Evolutionary conservation across 2,329 filamentous ascomycete genomes (phyloP), one percentile per base, ranked within the genome.

Genomic region (Talaromyces sp.): DNA sequence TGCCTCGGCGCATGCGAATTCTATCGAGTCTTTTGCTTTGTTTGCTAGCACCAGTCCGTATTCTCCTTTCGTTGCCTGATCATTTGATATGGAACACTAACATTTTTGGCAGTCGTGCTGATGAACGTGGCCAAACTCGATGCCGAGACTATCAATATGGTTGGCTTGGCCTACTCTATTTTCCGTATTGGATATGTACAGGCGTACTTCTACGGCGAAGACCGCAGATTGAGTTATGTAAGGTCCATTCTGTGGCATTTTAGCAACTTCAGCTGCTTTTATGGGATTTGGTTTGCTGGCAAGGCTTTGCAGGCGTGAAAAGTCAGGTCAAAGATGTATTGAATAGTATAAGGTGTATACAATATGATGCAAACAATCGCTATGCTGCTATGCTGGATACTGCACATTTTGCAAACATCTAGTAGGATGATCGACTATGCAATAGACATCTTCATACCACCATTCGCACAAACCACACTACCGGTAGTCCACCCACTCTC

Each of bases 401-500:
- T 17, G 31, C n/a, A 13, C 36, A 43, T 43, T 11, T n/a, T n/a
- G 17, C 11, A 5, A 7, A 19, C 17, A 19, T n/a, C 34, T n/a
- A 40, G 13, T 6, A 13, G 10, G 22, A 19, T 49, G 5, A 19
- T 27, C 45, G 8, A 15, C 38, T 66, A 66, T 19, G 64, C 64
- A 54, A 66, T 66, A 53, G 64, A 63, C 64, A 66, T 66, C 29
- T 66, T 66, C 64, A 91, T 88, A 7, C 91, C 91, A 1, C 91
- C 91, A 74, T 94, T 94, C 6, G 91, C 90, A 78, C 88, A 91
- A 3, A 95, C 85, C 27, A 93, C 89, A 76, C 89, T 90, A 1
- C 91, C 91, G 0, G 91, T 95, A 72, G 87, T 89, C 91, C 91
- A 94, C 7, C 82, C 85, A 19, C 86, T 84, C 74, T 94, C 91